Conservation (phyloP, 1,284 basidiomycete genomes). For the Austroboletus niveus region DNA sequence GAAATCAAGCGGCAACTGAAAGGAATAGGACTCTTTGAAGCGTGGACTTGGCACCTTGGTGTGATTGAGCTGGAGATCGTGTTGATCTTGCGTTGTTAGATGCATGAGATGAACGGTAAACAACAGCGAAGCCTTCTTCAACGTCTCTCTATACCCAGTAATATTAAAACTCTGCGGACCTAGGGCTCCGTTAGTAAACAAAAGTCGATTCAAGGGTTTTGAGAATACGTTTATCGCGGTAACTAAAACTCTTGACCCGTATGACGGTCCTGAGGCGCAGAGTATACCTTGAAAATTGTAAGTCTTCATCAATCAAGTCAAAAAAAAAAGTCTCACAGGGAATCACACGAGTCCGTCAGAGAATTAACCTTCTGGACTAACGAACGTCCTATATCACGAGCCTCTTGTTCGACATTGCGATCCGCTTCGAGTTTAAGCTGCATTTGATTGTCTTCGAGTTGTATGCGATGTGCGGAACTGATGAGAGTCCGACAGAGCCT, state of each 20-base stretch:
- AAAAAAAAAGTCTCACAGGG: constrained; percentile 17
- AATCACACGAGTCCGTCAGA: constrained; percentile 16
- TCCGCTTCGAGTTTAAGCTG: constrained; percentile 24
- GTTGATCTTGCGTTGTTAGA: constrained; percentile 41
- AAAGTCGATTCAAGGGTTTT: background rate
- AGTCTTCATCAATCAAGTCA: background rate
- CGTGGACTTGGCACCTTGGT: constrained; percentile 39
- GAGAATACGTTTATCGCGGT: constrained; percentile 6
- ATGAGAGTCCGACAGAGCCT: constrained; percentile 19
- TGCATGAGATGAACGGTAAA: constrained; percentile 40
- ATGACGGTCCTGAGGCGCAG: constrained; percentile 13
- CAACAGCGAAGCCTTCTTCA: constrained; percentile 23
- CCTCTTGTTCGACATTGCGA: constrained; percentile 11
- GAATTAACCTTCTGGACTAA: constrained; percentile 28
- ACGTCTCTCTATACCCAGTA: constrained; percentile 16
- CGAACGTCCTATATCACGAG: constrained; percentile 15
- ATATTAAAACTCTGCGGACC: constrained; percentile 18
- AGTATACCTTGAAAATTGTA: constrained; percentile 11
- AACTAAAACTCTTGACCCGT: background rate
- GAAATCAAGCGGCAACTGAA: constrained; percentile 36
- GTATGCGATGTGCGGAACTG: constrained; percentile 16
- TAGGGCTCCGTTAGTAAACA: background rate
- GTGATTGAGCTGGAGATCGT: constrained; percentile 39
- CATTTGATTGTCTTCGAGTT: constrained; percentile 21
- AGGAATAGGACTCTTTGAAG: constrained; percentile 25